A percentile compares a stretch with the other conserved stretches of the same genome.
phyloP scores from a whole-genome alignment of 1,284 basidiomycete species.

The Heterobasidion occidentale region DNA sequence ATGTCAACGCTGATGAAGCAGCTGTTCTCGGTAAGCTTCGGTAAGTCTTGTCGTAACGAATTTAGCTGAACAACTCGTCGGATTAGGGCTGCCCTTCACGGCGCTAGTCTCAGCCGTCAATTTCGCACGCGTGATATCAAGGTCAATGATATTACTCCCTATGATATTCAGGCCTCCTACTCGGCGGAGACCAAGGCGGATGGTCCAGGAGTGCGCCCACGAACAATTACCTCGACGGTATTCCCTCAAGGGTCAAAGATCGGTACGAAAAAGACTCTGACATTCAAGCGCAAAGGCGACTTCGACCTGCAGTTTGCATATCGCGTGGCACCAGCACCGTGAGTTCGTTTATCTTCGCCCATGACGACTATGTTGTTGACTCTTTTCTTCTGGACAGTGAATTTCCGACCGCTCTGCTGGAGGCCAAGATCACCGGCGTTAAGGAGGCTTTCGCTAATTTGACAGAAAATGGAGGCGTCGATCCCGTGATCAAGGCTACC shows the following conservation, averaged over 20 bases:
- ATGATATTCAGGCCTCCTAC: constrained; percentile 76
- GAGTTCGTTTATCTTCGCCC: constrained; percentile 19
- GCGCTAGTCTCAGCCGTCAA: constrained; percentile 81
- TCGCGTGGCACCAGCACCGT: constrained; percentile 52
- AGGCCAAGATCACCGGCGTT: constrained; percentile 63
- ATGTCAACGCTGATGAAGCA: constrained; percentile 97
- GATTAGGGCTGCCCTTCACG: constrained; percentile 80
- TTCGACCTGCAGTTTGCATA: constrained; percentile 71
- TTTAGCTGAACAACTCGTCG: background rate
- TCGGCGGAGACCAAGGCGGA: constrained; percentile 49
- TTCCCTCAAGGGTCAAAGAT: constrained; percentile 72
- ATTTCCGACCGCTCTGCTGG: constrained; percentile 61
- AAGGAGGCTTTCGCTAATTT: constrained; percentile 66
- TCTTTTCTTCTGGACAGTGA: constrained; percentile 31
- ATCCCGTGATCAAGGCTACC: constrained; percentile 76
- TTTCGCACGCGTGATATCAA: constrained; percentile 97
- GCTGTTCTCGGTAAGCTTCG: constrained; percentile 68
- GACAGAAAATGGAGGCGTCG: constrained; percentile 62
- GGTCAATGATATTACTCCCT: constrained; percentile 64
- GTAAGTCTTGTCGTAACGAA: background rate
- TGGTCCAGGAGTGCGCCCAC: constrained; percentile 31
- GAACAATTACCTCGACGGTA: constrained; percentile 65
- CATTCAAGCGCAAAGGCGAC: constrained; percentile 76
- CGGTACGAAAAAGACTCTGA: constrained; percentile 77
- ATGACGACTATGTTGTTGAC: constrained; percentile 1